Percentiles rank a stretch among this genome's conserved stretches.
Evolutionary conservation across 345 rosid genomes (phyloP).

Genomic region (Gossypium ekmanianum): DNA sequence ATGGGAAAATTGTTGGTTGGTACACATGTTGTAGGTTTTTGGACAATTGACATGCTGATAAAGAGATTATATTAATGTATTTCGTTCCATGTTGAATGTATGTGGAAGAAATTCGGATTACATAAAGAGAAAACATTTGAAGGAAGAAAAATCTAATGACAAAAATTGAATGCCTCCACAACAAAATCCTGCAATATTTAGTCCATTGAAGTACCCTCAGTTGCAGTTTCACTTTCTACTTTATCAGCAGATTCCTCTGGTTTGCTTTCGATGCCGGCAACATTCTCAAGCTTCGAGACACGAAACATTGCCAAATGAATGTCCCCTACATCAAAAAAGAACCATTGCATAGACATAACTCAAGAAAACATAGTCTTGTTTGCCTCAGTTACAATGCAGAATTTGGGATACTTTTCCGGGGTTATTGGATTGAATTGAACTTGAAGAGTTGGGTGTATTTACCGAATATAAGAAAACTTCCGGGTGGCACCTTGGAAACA

Average conservation of each 20-base stretch:
- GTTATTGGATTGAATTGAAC: neutral
- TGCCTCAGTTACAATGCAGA: neutral
- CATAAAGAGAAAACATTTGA: no score
- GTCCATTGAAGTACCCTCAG: constrained; percentile 18
- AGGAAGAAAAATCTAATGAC: neutral
- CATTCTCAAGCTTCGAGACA: constrained; percentile 52
- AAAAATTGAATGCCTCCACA: neutral
- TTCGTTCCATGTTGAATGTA: no score
- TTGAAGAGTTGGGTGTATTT: constrained; percentile 8
- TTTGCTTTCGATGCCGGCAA: constrained; percentile 25
- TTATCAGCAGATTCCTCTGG: constrained; percentile 31
- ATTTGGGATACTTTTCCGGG: neutral
- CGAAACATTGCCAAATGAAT: constrained; percentile 69
- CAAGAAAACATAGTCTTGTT: neutral
- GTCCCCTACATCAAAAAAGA: constrained; percentile 46
- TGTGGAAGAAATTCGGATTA: no score
- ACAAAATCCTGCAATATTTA: constrained; percentile 15
- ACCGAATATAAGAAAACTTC: constrained; percentile 69
- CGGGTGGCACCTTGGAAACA: constrained; percentile 44
- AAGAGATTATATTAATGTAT: no score
- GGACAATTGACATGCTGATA: no score
- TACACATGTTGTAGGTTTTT: neutral
- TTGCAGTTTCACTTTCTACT: constrained; percentile 21
- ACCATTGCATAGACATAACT: neutral
- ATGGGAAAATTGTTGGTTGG: neutral